A percentile compares a stretch with the other conserved stretches of the same genome.
Evolutionary conservation across 495 filamentous ascomycete genomes (phyloP).

Genomic region (Penicillium cosmopolitanum): DNA sequence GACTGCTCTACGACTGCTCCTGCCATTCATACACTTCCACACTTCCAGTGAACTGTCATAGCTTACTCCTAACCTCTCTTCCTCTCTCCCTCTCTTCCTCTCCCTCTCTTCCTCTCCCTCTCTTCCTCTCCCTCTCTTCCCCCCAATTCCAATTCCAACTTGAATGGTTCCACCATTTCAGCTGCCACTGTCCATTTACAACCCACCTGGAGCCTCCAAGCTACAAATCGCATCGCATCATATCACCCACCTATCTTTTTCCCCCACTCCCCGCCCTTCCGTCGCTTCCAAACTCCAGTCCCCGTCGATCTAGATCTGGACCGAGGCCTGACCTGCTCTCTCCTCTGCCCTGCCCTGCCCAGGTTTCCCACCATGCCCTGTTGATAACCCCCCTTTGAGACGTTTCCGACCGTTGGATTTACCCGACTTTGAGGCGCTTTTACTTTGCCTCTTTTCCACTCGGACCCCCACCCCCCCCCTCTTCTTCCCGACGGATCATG

Average conservation of each 20-base stretch:
- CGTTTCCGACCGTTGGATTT: conserved; percentile 3
- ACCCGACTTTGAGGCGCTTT: conserved; percentile 9
- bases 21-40: not conserved
- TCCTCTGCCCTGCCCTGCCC: conserved; percentile 2
- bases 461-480: not conserved
- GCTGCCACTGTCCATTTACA: conserved; percentile 6
- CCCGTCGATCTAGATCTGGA: conserved; percentile 31
- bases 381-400: not conserved
- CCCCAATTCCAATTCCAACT: not conserved
- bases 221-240: conserved; percentile 5
- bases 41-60: not conserved
- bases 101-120: not conserved
- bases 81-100: not conserved
- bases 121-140: not conserved
- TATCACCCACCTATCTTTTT: not conserved
- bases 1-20: not conserved
- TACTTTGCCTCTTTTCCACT: conserved; percentile 12
- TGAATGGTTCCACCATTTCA: conserved; percentile 2
- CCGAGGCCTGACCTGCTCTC: conserved; percentile 18
- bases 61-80: not conserved
- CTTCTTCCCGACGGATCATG: conserved; percentile 20
- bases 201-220: not conserved
- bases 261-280: conserved; percentile 15
- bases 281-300: conserved; percentile 29
- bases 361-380: conserved; percentile 3